Evolutionary conservation across 371 early-diverging fungal species (phyloP), one percentile per base, ranked within the genome.

Genomic region (Phascolomyces articulosus): DNA sequence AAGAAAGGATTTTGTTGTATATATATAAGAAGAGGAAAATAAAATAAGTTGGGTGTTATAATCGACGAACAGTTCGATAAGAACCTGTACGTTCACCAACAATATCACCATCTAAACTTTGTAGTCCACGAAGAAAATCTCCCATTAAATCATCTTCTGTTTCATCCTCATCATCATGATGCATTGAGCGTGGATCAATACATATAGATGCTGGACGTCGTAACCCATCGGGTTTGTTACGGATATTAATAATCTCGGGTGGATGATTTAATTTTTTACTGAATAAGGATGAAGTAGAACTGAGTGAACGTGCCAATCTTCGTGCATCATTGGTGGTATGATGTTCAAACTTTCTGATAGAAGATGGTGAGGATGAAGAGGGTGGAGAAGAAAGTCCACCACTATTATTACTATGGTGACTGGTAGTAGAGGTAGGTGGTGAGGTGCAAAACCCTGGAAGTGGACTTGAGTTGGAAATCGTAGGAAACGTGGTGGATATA

Each of bases 401-500:
- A n/a, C 72, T 49, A 13, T 31, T 31, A 38, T 51, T 57, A 23
- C 1, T 53, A 31, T 34, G 18, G 61, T 16, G 11, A 9, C 27
- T 41, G 24, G 21, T 62, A 34, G 34, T 31, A 21, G 24, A 15
- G 38, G 11, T 18, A 34, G 44, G 13, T 34, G 61, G 11, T 26
- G 40, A 21, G 15, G n/a, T 51, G 9, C 24, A 23, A 20, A 58
- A 38, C 3, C 64, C 55, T 4, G 70, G 70, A 27, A 80, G 63
- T 2, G 81, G 81, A 0, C 76, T 75, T 4, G 81, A 77, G 29
- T 66, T 77, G 57, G 78, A 77, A 6, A 80, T 64, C 10, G 75
- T 69, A 9, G 82, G 82, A 10, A 79, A 74, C 1, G 78, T 82
- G 8, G 79, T 79, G 2, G 79, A 77, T 20, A 82, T 58, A 62